Conservation (phyloP, 352 stramenopile species). For the Globisporangium recalcitrans region DNA sequence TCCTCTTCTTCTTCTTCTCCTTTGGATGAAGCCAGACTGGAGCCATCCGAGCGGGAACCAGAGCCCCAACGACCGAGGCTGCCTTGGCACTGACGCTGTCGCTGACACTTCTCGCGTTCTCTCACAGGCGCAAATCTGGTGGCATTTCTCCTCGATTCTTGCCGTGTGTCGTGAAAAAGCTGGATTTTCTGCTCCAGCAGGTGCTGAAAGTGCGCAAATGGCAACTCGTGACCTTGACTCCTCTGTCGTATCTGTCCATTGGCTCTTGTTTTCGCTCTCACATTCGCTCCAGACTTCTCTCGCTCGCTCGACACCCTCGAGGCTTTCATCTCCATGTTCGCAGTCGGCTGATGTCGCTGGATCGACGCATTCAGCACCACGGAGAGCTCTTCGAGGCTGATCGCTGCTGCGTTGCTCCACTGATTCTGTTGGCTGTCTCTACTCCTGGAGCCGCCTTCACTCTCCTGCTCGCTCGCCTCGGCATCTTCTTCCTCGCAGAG, state of each 20-base stretch:
- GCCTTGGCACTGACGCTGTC: neutral
- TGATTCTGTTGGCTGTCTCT: neutral
- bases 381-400: slow-evolving; percentile 46
- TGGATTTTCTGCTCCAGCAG: slow-evolving; percentile 15
- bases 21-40: neutral
- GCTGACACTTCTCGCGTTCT: too few species aligned
- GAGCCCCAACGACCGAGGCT: neutral
- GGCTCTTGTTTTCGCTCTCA: neutral
- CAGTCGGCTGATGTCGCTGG: slow-evolving; percentile 26
- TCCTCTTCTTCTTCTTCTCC: too few species aligned
- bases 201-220: slow-evolving; percentile 14
- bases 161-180: slow-evolving; percentile 1
- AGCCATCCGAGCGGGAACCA: neutral
- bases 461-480: neutral
- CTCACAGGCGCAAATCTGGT: neutral
- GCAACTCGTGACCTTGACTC: neutral
- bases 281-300: neutral
- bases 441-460: slow-evolving; percentile 11
- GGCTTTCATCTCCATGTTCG: neutral
- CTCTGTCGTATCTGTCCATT: neutral
- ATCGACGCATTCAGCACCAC: slow-evolving; percentile 58
- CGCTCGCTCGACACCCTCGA: neutral
- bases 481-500: slow-evolving; percentile 8
- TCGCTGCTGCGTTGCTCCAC: slow-evolving; percentile 9
- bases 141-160: neutral